Conservation (phyloP, 768 basidiomycete species). For the Trametes cinnabarina region DNA sequence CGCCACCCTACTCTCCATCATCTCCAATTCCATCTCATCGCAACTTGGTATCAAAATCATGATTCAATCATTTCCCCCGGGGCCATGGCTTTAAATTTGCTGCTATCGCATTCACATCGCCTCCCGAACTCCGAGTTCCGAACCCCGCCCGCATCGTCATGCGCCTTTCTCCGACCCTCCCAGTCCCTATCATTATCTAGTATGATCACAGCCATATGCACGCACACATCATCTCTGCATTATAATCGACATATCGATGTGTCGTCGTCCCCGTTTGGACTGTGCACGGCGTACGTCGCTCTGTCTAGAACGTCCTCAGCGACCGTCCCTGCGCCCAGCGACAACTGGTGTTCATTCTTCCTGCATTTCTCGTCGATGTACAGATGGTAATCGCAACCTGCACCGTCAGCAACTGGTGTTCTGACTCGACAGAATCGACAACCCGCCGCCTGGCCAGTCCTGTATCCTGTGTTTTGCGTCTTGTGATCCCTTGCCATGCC, state of each 20-base stretch:
- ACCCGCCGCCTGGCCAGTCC: background rate
- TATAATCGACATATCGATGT: background rate
- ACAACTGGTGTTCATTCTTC: background rate
- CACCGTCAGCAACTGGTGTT: background rate
- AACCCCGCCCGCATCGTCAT: background rate
- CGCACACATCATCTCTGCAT: background rate
- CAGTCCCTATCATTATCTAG: background rate
- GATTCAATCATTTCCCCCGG: background rate
- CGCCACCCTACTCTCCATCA: background rate
- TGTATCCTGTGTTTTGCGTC: background rate
- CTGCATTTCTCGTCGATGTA: background rate
- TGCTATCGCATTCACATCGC: slow-evolving; percentile 14
- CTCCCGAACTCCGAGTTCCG: background rate
- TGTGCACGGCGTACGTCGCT: too few species aligned
- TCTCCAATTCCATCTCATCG: slow-evolving; percentile 10
- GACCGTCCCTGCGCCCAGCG: too few species aligned
- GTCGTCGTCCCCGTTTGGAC: background rate
- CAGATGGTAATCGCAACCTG: background rate
- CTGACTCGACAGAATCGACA: background rate
- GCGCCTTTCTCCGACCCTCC: background rate
- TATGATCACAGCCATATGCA: background rate
- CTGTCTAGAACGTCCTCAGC: too few species aligned
- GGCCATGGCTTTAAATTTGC: background rate
- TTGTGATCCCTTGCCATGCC: background rate
- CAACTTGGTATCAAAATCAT: slow-evolving; percentile 6